Evolutionary conservation across 2,329 filamentous ascomycete species (phyloP), one percentile per base, ranked within the genome.

Genomic region (Talaromyces sp.): DNA sequence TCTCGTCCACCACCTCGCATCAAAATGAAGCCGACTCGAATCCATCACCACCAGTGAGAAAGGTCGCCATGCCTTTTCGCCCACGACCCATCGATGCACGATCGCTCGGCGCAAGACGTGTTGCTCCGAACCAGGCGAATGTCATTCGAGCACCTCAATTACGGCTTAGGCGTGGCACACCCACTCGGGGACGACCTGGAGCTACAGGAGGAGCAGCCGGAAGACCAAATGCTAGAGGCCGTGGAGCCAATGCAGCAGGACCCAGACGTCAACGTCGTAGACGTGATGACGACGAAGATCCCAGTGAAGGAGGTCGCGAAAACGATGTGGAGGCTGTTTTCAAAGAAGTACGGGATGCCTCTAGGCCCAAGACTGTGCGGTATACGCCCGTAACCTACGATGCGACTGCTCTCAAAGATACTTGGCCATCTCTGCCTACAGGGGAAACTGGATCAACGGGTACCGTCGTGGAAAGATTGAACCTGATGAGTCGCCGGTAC

Each of bases 391-490:
- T 72, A 22, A 67, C 72, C 5, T 74, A 77, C 64, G 70, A 71
- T 39, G 68, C 73, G 35, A 71, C 73, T 16, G 73, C 70, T 41
- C 57, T 80, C 62, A 72, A 69, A 59, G 71, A 76, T 33, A 80
- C 77, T 11, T 80, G 78, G 78, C 78, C 78, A 22, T 72, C 76
- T 33, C 65, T 80, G 9, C 76, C 78, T 1, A 75, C 74, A 2
- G 72, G 73, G 41, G 58, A 66, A 8, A 70, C 70, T 6, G 72
- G 71, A 2, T 71, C 69, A 39, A 70, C 70, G 6, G 73, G 72
- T 33, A 71, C 72, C 10, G 69, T 79, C 27, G 62, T 73, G 31
- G 75, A 78, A 58, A 78, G 78, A 66, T 66, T 80, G 19, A 72
- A 73, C 3, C 72, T 67, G 63, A 67, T 77, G 60, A 74, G 76